phyloP scores from a whole-genome alignment of 352 stramenopile genomes.

The Elongisporangium prolatum region DNA sequence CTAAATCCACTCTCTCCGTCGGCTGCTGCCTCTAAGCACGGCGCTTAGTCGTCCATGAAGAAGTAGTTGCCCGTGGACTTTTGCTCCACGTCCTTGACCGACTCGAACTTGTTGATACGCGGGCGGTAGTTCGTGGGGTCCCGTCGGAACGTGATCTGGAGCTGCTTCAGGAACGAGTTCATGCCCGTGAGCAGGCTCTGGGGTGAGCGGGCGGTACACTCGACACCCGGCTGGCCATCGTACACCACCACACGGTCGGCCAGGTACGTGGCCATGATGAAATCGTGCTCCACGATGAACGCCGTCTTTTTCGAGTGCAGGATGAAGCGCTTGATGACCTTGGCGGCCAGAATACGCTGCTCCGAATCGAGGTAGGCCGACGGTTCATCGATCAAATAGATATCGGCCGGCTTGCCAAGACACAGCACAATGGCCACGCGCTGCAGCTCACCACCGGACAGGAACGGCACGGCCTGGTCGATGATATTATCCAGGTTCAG shows the following conservation, averaged over 20 bases:
- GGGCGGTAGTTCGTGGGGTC: constrained; percentile 99
- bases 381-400: constrained; percentile 99
- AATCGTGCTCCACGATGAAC: constrained; percentile 99
- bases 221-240: constrained; percentile 93
- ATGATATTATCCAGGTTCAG: constrained; percentile 98
- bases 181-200: constrained; percentile 96
- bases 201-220: constrained; percentile 95
- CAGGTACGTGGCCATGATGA: constrained; percentile 99
- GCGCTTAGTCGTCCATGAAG: constrained; percentile 95
- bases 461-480: constrained; percentile 96
- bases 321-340: constrained; percentile 99
- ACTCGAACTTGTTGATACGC: constrained; percentile 95
- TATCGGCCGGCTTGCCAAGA: constrained; percentile 97
- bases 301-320: constrained; percentile 99
- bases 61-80: constrained; percentile 98
- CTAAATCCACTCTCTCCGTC: not conserved
- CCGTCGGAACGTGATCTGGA: constrained; percentile 99
- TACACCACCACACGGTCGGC: constrained; percentile 96
- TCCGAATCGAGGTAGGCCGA: constrained; percentile 99
- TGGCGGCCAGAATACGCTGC: constrained; percentile 98
- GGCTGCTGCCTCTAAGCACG: not conserved
- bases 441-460: constrained; percentile 99
- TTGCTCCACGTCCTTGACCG: constrained; percentile 97
- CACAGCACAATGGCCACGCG: constrained; percentile 97
- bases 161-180: constrained; percentile 99